Conservation (phyloP, 1,284 basidiomycete species). For the Pterulicium gracile region DNA sequence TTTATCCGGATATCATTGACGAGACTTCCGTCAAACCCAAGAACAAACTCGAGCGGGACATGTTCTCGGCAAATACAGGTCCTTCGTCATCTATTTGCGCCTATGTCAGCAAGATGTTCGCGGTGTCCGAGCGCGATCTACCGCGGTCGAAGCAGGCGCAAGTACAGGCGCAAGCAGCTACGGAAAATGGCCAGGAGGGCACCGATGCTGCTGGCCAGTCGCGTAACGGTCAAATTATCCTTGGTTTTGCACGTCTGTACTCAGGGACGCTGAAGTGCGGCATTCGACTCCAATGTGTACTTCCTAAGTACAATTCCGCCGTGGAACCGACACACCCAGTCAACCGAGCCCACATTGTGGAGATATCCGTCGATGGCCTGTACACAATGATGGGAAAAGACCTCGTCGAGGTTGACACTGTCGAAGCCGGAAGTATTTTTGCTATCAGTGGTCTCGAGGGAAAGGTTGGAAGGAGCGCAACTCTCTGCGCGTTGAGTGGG, state of each 20-base stretch:
- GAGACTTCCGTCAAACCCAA: conserved; percentile 48
- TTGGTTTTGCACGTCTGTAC: conserved; percentile 93
- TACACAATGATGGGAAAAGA: conserved; percentile 99
- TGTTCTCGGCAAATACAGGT: conserved; percentile 66
- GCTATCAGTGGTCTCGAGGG: conserved; percentile 88
- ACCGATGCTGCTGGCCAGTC: conserved; percentile 13
- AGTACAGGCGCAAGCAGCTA: conserved; percentile 84
- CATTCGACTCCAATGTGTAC: conserved; percentile 57
- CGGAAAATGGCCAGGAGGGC: conserved; percentile 44
- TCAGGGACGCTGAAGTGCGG: conserved; percentile 75
- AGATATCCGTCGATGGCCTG: conserved; percentile 61
- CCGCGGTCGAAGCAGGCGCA: conserved; percentile 77
- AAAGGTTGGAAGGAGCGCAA: conserved; percentile 85
- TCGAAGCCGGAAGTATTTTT: conserved; percentile 94
- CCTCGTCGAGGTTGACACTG: conserved; percentile 72
- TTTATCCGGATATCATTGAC: conserved; percentile 67
- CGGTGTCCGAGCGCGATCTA: conserved; percentile 69
- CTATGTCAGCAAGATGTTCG: conserved; percentile 99
- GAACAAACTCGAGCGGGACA: conserved; percentile 73
- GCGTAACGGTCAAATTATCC: conserved; percentile 48
- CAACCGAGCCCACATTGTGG: conserved; percentile 63
- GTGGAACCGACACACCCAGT: conserved; percentile 56
- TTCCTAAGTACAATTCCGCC: conserved; percentile 83
- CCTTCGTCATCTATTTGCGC: conserved; percentile 60
- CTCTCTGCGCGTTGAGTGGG: conserved; percentile 65